Base-by-base conservation (phyloP, 1,139 yeast species). In the Taphrina wiesneri region DNA sequence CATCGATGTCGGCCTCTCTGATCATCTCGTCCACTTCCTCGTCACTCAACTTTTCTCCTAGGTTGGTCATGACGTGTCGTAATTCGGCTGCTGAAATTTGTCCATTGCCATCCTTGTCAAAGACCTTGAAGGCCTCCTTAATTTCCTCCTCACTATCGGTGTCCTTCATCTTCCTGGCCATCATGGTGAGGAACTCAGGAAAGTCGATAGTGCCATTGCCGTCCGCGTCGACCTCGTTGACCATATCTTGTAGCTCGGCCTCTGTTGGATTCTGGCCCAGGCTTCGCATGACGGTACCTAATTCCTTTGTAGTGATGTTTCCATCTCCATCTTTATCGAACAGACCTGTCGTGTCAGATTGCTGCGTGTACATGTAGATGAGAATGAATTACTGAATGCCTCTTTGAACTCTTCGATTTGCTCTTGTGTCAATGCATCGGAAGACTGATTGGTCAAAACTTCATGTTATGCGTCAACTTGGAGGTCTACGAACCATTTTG, bases 231-330 rank as follows among this genome's bases (percentile, higher is more conserved):
- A 93, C 96, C 78, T 93, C 99, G 76, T 92, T 92, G 80, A 93
- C 89, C 89, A 93, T 87, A 76, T 93, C 99, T 63, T 93, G 88
- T 73, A 93, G 86, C 78, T 93, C 99, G 72, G 92, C 86, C 78
- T 93, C 98, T 51, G 96, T 87, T 34, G 99, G 99, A 75, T 92
- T 92, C 79, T 91, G 96, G 57, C 98, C 99, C 75, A 93, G 82
- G 19, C 97, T 90, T 79, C 99, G 87, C 99, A 93, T 93, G 67
- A 93, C 99, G 9, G 97, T 91, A 71, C 99, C 98, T 73, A 93
- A 83, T 79, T 93, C 99, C 75, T 89, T 86, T 74, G 97, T 90
- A 70, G 97, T 91, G 80, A 93, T 93, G 76, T 90, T 84, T 70
- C 98, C 99, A 79, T 92, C 98, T 74, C 92, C 88, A 77, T 93